A percentile compares a stretch with the other conserved stretches of the same genome.
These are phyloP conservation scores for Sapria himalayana DNA, from an alignment of 345 rosid genomes.

Conservation along the genomic window DNA sequence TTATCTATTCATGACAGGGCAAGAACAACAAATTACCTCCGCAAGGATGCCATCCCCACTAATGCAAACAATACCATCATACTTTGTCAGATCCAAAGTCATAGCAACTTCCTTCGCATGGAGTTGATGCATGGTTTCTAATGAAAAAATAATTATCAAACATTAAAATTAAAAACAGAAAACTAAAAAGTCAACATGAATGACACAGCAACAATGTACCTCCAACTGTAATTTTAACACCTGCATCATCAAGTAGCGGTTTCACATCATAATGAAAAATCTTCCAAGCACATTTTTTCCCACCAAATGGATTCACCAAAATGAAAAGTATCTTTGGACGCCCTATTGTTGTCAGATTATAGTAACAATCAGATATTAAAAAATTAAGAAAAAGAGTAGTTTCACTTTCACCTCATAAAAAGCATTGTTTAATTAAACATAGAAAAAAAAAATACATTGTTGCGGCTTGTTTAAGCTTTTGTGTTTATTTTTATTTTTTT, in stretches of 20 bases:
- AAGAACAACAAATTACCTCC: constrained; percentile 65
- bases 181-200: background rate
- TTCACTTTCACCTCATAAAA: too few relatives aligned
- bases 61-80: constrained; percentile 82
- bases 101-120: constrained; percentile 65
- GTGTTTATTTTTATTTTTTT: too few relatives aligned
- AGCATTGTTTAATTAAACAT: too few relatives aligned
- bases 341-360: constrained; percentile 16
- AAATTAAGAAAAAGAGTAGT: too few relatives aligned
- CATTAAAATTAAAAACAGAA: background rate
- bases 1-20: too few relatives aligned
- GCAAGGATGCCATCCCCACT: constrained; percentile 93
- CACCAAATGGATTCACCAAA: constrained; percentile 77
- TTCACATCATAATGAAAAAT: constrained; percentile 43
- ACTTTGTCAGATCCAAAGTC: constrained; percentile 32
- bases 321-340: constrained; percentile 61
- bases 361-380: too few relatives aligned
- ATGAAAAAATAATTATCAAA: constrained; percentile 1
- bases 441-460: too few relatives aligned
- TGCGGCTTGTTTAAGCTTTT: too few relatives aligned
- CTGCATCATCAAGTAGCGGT: constrained; percentile 69
- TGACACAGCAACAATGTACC: constrained; percentile 15
- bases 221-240: constrained; percentile 36
- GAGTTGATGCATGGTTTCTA: constrained; percentile 54
- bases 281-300: constrained; percentile 50